A percentile compares a stretch with the other conserved stretches of the same genome.
Conservation (phyloP, 371 early-diverging fungal species). For the Zopfochytrium polystomum region DNA sequence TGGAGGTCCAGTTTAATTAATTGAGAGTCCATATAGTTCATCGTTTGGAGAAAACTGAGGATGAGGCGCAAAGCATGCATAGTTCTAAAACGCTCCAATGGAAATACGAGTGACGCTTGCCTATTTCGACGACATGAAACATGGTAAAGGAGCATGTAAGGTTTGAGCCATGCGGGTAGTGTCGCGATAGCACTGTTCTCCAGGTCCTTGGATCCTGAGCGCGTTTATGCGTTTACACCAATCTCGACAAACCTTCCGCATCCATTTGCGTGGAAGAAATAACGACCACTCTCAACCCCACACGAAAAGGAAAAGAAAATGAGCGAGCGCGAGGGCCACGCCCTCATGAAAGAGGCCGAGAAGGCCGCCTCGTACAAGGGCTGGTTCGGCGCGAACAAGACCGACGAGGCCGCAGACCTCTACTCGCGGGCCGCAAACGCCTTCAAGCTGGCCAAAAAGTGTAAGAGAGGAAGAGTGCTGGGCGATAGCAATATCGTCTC, state of each 20-base stretch:
- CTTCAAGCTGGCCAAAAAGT: constrained; percentile 84
- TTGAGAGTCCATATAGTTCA: not conserved
- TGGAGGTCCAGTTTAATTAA: not conserved
- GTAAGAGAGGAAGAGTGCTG: constrained; percentile 36
- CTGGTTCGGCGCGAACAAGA: constrained; percentile 95
- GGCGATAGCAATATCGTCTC: not conserved
- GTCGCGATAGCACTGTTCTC: not conserved
- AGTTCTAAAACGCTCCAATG: not conserved
- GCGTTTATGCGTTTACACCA: too few relatives aligned
- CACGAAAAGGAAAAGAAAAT: constrained; percentile 8
- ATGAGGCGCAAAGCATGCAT: not conserved
- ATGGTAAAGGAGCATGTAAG: too few relatives aligned
- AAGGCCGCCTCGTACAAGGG: constrained; percentile 45
- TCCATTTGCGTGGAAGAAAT: too few relatives aligned
- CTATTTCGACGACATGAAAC: too few relatives aligned
- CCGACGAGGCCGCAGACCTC: constrained; percentile 87
- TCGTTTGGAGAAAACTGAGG: not conserved
- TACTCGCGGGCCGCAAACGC: constrained; percentile 85
- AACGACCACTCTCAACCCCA: not conserved
- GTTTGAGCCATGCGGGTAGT: not conserved
- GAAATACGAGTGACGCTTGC: too few relatives aligned
- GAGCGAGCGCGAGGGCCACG: constrained; percentile 29
- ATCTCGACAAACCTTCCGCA: too few relatives aligned
- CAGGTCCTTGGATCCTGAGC: not conserved
- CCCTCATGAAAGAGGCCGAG: constrained; percentile 38